Base-by-base conservation (phyloP, 495 filamentous ascomycete genomes). In the Neurospora sp. region DNA sequence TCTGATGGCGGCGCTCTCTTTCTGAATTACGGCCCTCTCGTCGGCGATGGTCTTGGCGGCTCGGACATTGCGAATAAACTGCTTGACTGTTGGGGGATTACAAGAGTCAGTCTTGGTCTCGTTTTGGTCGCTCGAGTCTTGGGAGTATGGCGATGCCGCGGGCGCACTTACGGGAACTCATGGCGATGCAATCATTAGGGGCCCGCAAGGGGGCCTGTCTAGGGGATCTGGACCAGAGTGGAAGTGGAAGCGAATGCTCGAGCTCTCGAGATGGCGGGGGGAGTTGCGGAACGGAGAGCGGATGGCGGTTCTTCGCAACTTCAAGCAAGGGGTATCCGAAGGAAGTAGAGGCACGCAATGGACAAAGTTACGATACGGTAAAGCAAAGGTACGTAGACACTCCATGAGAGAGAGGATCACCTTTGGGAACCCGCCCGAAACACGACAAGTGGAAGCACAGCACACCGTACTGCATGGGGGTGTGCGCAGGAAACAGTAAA, bases 1-100 rank as follows among this genome's bases (percentile, higher is more conserved):
- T 82, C 96, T 87, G 78, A 99, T 98, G 69, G 94, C 92, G 71
- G 96, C 96, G 83, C 96, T 98, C 85, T 99, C 96, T 82, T 99
- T 99, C 78, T 98, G 96, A 73, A 99, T 96, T 37, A 98, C 96
- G 35, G 94, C 94, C 78, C 96, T 90, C 86, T 99, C 96, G 83
- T 99, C 96, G 79, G 96, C 96, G 79, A 99, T 96, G 39, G 96
- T 99, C 88, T 99, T 99, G 71, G 96, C 93, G 62, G 95, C 94
- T 79, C 96, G 93, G 76, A 99, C 96, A 85, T 97, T 97, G 80
- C 96, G 94, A 84, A 99, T 99, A 85, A 99, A 99, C 86, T 98
- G 95, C 85, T 99, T 99, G 82, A 99, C 95, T 98, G 78, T 18
- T n/a, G n/a, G n/a, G n/a, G n/a, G n/a, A n/a, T n/a, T 27, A 59